These are phyloP conservation scores for Calonectria crousiana DNA, from an alignment of 2,329 filamentous ascomycete genomes.

Conservation along the genomic window DNA sequence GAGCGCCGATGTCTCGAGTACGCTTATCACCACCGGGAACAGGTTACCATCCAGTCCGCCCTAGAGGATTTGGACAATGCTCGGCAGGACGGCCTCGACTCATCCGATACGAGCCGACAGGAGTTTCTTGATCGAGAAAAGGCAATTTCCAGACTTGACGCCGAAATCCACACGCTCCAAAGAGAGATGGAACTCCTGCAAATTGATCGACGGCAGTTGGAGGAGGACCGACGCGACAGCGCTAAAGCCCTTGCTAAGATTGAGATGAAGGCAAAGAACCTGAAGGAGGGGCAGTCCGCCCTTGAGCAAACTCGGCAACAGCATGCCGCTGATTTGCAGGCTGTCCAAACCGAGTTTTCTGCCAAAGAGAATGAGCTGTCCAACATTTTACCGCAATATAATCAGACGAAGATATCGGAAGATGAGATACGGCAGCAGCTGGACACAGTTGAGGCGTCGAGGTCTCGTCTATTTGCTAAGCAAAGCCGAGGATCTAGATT, in stretches of 20 bases:
- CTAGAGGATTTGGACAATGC: slow-evolving; percentile 87
- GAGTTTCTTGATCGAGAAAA: slow-evolving; percentile 84
- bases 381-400: slow-evolving; percentile 81
- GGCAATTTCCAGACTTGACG: slow-evolving; percentile 80
- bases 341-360: slow-evolving; percentile 80
- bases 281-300: slow-evolving; percentile 85
- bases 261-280: slow-evolving; percentile 84
- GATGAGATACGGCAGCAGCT: slow-evolving; percentile 77
- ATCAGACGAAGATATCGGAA: slow-evolving; percentile 79
- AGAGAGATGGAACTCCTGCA: slow-evolving; percentile 87
- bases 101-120: slow-evolving; percentile 83
- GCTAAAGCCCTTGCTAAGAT: slow-evolving; percentile 85
- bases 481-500: slow-evolving; percentile 91
- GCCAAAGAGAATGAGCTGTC: slow-evolving; percentile 82
- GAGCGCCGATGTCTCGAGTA: slow-evolving; percentile 94
- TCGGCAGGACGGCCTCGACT: slow-evolving; percentile 85
- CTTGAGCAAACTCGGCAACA: slow-evolving; percentile 79
- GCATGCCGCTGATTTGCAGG: slow-evolving; percentile 78
- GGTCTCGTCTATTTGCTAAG: slow-evolving; percentile 88
- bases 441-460: slow-evolving; percentile 79
- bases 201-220: slow-evolving; percentile 87
- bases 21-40: slow-evolving; percentile 91
- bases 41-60: slow-evolving; percentile 80
- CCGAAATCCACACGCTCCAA: slow-evolving; percentile 82
- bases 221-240: slow-evolving; percentile 88